These are phyloP conservation scores for Syncephalastrum monosporum DNA, from an alignment of 371 early-diverging fungal species.

Conservation along the genomic window DNA sequence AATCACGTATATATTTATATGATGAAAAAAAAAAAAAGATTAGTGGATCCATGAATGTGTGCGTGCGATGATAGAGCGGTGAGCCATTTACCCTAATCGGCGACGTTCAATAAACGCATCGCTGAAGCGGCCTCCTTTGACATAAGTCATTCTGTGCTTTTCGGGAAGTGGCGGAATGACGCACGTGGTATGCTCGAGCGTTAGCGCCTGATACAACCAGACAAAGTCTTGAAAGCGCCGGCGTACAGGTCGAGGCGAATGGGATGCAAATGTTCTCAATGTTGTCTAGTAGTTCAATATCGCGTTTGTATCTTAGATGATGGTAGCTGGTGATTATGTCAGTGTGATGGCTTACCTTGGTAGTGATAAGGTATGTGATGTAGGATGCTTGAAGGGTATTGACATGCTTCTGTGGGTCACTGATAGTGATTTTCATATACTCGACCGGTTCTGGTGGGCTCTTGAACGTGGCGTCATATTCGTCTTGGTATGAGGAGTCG, in stretches of 20 bases:
- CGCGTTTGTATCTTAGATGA: neutral
- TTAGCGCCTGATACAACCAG: slow-evolving; percentile 78
- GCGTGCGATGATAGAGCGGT: neutral
- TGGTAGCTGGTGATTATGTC: slow-evolving; percentile 25
- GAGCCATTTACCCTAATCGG: slow-evolving; percentile 49
- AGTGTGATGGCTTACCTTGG: slow-evolving; percentile 45
- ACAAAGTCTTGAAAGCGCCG: slow-evolving; percentile 93
- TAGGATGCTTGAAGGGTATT: slow-evolving; percentile 74
- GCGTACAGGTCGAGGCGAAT: slow-evolving; percentile 58
- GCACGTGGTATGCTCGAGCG: slow-evolving; percentile 71
- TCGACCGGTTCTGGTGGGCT: neutral
- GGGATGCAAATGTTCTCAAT: slow-evolving; percentile 48
- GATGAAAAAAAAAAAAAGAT: neutral
- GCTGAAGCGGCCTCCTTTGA: slow-evolving; percentile 94
- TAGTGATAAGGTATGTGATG: slow-evolving; percentile 79
- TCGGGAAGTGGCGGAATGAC: slow-evolving; percentile 93
- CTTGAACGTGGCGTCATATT: neutral
- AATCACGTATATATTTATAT: neutral
- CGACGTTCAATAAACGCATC: slow-evolving; percentile 86
- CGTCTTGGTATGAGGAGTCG: neutral
- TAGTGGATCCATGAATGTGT: neutral
- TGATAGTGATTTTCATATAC: slow-evolving; percentile 50
- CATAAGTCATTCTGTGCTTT: slow-evolving; percentile 87
- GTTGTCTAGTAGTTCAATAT: slow-evolving; percentile 43
- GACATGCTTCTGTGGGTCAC: slow-evolving; percentile 80